A percentile compares a stretch with the other conserved stretches of the same genome.
These are phyloP conservation scores for Calonectria multiphialidica DNA, from an alignment of 2,329 filamentous ascomycete genomes.

Conservation along the genomic window DNA sequence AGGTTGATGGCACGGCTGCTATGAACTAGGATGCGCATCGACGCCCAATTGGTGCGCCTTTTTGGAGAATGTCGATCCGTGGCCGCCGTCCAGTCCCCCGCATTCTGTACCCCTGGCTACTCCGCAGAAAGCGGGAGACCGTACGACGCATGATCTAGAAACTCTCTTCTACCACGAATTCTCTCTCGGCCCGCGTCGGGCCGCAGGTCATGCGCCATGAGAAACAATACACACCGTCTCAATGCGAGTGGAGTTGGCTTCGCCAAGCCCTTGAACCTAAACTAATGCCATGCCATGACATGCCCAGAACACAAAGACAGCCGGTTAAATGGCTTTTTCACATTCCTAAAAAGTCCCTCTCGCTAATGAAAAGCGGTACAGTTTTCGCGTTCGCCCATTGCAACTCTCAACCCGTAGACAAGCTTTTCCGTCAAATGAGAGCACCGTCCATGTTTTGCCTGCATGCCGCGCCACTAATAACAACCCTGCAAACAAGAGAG, in stretches of 20 bases:
- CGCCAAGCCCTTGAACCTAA: neutral
- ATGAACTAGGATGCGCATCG: neutral
- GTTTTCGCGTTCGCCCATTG: too few relatives aligned
- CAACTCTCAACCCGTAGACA: too few relatives aligned
- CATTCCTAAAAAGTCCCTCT: too few relatives aligned
- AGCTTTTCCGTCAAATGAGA: too few relatives aligned
- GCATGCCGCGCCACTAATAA: too few relatives aligned
- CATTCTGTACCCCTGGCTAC: neutral
- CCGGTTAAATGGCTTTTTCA: neutral
- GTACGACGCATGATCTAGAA: conserved; percentile 7
- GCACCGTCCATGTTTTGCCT: too few relatives aligned
- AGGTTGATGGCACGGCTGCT: neutral
- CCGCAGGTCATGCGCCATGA: conserved; percentile 2
- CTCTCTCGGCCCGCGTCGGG: neutral
- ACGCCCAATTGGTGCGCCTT: conserved; percentile 21
- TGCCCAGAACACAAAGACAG: neutral
- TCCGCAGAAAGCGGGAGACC: conserved; percentile 1
- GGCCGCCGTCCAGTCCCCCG: neutral
- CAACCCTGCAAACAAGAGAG: too few relatives aligned
- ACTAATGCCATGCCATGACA: neutral
- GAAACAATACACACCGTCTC: neutral
- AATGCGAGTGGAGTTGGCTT: neutral
- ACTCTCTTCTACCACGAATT: neutral
- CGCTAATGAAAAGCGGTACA: too few relatives aligned
- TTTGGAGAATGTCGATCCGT: conserved; percentile 1